phyloP scores from a whole-genome alignment of 2,329 filamentous ascomycete species.

The Ophiognomonia clavigignenti-juglandacearum region DNA sequence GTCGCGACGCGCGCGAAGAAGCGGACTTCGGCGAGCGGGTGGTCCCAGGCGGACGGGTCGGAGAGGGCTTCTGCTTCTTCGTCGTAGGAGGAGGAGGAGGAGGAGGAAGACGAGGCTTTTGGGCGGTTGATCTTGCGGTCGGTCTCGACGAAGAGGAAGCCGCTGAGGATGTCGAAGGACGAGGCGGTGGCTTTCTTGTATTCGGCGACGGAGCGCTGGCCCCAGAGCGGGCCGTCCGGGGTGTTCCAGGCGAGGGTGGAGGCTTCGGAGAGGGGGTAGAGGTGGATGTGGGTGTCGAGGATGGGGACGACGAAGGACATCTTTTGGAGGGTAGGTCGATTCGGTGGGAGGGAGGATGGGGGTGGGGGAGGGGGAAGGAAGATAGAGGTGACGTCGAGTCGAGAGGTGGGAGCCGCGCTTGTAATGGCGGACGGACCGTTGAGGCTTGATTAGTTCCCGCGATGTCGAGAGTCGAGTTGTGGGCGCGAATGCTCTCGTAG shows the following conservation, averaged over 20 bases:
- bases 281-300: constrained; percentile 88
- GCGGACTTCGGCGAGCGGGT: constrained; percentile 66
- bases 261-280: constrained; percentile 68
- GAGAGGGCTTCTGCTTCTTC: constrained; percentile 30
- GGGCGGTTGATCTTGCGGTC: too few relatives aligned
- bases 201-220: constrained; percentile 60
- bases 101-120: not conserved
- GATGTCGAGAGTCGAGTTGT: too few relatives aligned
- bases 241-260: constrained; percentile 66
- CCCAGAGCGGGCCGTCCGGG: constrained; percentile 52
- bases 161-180: constrained; percentile 44
- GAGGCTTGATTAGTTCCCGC: too few relatives aligned
- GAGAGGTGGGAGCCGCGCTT: too few relatives aligned
- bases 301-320: constrained; percentile 45
- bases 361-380: too few relatives aligned
- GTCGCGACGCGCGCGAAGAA: constrained; percentile 63
- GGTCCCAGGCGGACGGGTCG: constrained; percentile 58
- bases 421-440: too few relatives aligned
- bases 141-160: constrained; percentile 80
- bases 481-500: too few relatives aligned
- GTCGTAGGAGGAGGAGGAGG: constrained; percentile 40
- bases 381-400: too few relatives aligned
- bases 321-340: not conserved
- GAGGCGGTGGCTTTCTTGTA: constrained; percentile 47
- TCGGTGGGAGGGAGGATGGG: too few relatives aligned